Conservation (phyloP, 495 filamentous ascomycete species). For the Chaetomium cochliodes region DNA sequence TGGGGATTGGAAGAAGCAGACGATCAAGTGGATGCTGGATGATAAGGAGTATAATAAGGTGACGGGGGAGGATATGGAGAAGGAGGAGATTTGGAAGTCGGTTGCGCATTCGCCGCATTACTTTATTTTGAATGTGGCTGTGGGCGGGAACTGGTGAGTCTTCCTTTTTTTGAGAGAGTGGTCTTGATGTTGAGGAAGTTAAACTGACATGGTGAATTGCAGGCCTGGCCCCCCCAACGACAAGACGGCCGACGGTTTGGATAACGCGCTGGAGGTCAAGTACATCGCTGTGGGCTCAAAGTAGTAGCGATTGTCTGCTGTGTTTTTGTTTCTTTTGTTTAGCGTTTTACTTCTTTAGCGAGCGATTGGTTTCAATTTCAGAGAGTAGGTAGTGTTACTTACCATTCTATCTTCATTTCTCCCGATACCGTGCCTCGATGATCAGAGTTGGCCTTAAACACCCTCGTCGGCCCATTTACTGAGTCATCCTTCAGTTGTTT, state of each 20-base stretch:
- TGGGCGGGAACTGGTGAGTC: constrained; percentile 45
- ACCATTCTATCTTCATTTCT: too few relatives aligned
- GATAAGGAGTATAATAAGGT: constrained; percentile 37
- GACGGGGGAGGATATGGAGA: constrained; percentile 35
- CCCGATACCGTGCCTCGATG: too few relatives aligned
- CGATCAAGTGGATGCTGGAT: constrained; percentile 44
- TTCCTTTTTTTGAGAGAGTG: background rate
- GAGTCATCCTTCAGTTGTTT: background rate
- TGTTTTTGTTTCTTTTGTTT: background rate
- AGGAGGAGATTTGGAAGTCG: constrained; percentile 38
- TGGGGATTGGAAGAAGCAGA: constrained; percentile 38
- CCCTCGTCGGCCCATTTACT: too few relatives aligned
- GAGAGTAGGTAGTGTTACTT: background rate
- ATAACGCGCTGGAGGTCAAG: constrained; percentile 9
- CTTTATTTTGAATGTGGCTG: constrained; percentile 48
- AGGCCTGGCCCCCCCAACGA: background rate
- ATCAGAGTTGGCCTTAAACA: too few relatives aligned
- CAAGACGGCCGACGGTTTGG: background rate
- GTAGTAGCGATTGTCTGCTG: background rate
- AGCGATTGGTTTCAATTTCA: background rate
- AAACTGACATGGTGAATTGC: background rate
- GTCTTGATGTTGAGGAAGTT: background rate
- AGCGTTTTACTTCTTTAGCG: background rate
- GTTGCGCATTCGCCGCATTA: constrained; percentile 36
- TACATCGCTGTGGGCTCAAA: background rate